Base-by-base conservation (phyloP, 176 grass and related monocot genomes). In the Avena sativa region DNA sequence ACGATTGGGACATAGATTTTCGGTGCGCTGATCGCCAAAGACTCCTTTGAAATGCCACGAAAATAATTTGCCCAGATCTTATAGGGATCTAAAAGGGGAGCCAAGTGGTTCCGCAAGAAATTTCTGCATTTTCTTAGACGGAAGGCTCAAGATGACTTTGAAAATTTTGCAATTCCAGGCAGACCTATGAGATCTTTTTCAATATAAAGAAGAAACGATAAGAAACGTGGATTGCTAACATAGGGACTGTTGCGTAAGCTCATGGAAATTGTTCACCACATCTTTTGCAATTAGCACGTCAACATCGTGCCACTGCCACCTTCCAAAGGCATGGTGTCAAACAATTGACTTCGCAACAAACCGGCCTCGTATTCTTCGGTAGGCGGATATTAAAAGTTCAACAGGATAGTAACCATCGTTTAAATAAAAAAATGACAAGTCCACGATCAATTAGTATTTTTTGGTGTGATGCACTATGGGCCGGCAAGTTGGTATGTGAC, bases 251-350 rank as follows among this genome's bases (percentile, higher is more conserved):
- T 49, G n/a, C 48, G 8, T 50, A 51, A 21, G 80, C 30, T 38
- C 21, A 6, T n/a, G 67, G 15, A 86, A 77, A 61, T 66, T 38
- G 4, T 20, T 17, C 82, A 40, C 15, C 70, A 8, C 79, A 71
- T 64, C 36, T 51, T n/a, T 4, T 56, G 57, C 25, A 84, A 75
- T 67, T 84, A 80, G 80, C 47, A 74, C 28, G 67, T 91, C 89
- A n/a, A 80, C 85, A 68, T 91, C 85, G 13, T 3, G 58, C 67
- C 74, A 87, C 81, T 3, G 58, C 67, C 74, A 87, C 81, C 89
- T 87, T 59, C 25, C 89, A 44, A 8, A 52, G 43, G 19, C 36
- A 74, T 67, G 74, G 74, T 79, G 80, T 61, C 38, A 11, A 77
- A 19, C 26, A 57, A 64, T 52, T 81, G 86, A 88, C 85, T 60